Conservation (phyloP, 305 asterid genomes). For the Solanum hybrid region DNA sequence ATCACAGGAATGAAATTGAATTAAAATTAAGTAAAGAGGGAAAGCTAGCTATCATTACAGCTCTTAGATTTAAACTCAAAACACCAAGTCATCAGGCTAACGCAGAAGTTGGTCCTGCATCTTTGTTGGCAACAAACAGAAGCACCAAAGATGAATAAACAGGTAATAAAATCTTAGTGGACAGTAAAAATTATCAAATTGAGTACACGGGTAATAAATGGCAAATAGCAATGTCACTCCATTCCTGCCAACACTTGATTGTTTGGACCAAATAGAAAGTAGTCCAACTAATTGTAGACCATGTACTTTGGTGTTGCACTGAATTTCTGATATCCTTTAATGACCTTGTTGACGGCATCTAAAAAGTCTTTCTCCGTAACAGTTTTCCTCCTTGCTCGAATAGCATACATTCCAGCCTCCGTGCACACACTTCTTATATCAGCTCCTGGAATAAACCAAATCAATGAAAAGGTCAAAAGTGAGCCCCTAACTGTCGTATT, state of each 20-base stretch:
- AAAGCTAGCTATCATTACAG: neutral
- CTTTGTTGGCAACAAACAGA: neutral
- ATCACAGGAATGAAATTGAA: neutral
- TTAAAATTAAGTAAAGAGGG: neutral
- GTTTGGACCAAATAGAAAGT: neutral
- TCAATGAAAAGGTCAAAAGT: neutral
- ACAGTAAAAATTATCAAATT: neutral
- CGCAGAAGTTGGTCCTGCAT: neutral
- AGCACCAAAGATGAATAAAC: neutral
- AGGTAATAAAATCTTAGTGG: neutral
- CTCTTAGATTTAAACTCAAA: neutral
- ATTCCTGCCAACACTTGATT: neutral
- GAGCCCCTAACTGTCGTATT: neutral
- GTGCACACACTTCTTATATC: constrained; percentile 96
- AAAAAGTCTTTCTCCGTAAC: constrained; percentile 94
- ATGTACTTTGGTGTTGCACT: constrained; percentile 94
- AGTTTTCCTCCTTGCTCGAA: constrained; percentile 88
- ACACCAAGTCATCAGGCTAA: neutral
- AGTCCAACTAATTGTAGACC: constrained; percentile 60
- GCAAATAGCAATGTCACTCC: neutral
- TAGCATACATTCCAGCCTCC: constrained; percentile 94
- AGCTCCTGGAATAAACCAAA: constrained; percentile 43
- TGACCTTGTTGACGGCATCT: constrained; percentile 95
- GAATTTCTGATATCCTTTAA: constrained; percentile 94
- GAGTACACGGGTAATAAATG: neutral